These are phyloP conservation scores for Aspergillus carlsbadensis DNA, from an alignment of 495 filamentous ascomycete species.

Conservation along the genomic window DNA sequence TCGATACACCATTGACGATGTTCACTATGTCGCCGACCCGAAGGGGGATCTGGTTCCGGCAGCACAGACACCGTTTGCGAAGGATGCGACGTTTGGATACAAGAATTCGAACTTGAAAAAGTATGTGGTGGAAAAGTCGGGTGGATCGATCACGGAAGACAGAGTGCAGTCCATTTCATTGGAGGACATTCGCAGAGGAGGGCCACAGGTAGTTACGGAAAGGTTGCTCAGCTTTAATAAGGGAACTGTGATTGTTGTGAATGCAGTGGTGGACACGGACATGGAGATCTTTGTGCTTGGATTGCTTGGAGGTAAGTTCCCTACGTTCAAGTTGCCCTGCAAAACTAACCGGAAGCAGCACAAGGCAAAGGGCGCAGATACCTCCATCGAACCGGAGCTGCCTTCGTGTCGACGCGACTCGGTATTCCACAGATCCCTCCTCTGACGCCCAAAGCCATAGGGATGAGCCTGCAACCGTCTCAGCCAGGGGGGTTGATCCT, in stretches of 20 bases:
- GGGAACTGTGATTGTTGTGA: background rate
- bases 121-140: constrained; percentile 4
- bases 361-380: background rate
- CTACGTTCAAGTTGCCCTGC: background rate
- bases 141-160: background rate
- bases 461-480: background rate
- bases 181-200: background rate
- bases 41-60: background rate
- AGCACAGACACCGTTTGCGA: constrained; percentile 1
- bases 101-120: background rate
- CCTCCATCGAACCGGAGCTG: background rate
- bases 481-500: constrained; percentile 2
- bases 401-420: constrained; percentile 3
- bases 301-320: background rate
- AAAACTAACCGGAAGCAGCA: background rate
- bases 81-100: constrained; percentile 4
- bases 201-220: background rate
- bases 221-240: background rate
- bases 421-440: background rate
- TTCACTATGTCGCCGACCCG: background rate
- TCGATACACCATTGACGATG: background rate
- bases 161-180: background rate
- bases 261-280: constrained; percentile 2
- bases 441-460: background rate
- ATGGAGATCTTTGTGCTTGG: constrained; percentile 8